phyloP scores from a whole-genome alignment of 441 rosid species.

The Erodium trifolium region DNA sequence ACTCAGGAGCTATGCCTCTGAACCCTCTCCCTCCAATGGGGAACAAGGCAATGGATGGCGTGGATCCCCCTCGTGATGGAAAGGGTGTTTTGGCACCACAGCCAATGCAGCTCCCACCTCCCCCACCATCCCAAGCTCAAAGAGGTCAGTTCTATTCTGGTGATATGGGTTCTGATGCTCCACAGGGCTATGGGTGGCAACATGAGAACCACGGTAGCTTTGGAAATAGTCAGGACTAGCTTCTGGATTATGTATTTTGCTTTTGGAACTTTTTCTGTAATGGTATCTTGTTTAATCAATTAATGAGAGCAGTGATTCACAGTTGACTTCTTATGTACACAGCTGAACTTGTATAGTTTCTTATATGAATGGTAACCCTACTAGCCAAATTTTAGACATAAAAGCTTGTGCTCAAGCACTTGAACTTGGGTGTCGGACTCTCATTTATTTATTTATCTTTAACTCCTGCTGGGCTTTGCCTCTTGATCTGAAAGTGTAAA shows the following conservation, averaged over 20 bases:
- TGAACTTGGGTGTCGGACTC: too few species aligned
- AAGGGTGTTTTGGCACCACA: constrained; percentile 44
- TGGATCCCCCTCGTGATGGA: constrained; percentile 38
- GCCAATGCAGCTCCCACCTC: constrained; percentile 30
- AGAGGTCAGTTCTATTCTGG: constrained; percentile 46
- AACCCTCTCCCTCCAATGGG: too few species aligned
- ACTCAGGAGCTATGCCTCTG: constrained; percentile 22
- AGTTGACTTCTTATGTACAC: not conserved
- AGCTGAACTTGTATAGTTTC: not conserved
- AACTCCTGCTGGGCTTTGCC: too few species aligned
- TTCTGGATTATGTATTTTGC: not conserved
- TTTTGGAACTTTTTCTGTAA: not conserved
- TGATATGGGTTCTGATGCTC: constrained; percentile 42
- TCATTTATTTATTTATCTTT: too few species aligned
- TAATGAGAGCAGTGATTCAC: not conserved
- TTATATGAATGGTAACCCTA: not conserved
- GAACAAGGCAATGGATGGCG: constrained; percentile 34
- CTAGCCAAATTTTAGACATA: not conserved
- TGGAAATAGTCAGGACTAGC: constrained; percentile 41
- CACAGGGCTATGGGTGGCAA: constrained; percentile 64
- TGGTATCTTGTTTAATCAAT: not conserved
- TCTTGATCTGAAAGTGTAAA: not conserved
- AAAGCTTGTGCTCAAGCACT: too few species aligned
- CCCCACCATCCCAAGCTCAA: constrained; percentile 34
- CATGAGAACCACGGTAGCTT: constrained; percentile 64